Base-by-base conservation (phyloP, 2,329 filamentous ascomycete species). In the Cladosporium sp. region DNA sequence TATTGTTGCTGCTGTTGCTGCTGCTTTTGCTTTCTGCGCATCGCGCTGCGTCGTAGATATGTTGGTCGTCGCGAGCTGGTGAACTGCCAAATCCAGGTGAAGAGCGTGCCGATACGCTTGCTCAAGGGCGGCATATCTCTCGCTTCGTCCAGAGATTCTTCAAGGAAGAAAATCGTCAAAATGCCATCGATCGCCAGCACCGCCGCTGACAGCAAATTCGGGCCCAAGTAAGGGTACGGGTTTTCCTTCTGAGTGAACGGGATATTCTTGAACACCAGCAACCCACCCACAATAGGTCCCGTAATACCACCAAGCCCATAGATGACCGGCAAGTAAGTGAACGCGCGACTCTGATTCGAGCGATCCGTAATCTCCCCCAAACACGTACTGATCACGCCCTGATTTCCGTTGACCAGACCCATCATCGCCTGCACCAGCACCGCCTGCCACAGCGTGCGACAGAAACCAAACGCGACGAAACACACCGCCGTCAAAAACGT, bases 251-350 rank as follows among this genome's bases (percentile, higher is more conserved):
- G 72, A 20, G 77, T 68, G 58, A 82, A 79, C 1, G 80, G 81
- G 45, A 80, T 78, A 22, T 81, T 65, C 41, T 76, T 77, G 39
- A 84, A 80, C 0, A 95, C 87, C 49, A 97, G 71, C 36, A 96
- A 67, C 0, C 93, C 93, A 11, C 93, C 93, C n/a, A 97, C 71
- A 1, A 95, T 83, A 0, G 93, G 93, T 0, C 93, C 93, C 0
- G 91, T 93, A 54, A 99, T 96, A 38, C 88, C 89, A 15, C 93
- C 93, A 29, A 99, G 76, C 3, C 92, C 92, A 69, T 99, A 99
- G n/a, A 97, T 85, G 34, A 97, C 86, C 0, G 93, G 93, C 37
- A 99, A 75, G 73, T 96, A 99, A 1, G 88, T 93, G 62, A 99
- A 99, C 0, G 90, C 93, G 47, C 81, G 80, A 63, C 89, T 93